phyloP scores from a whole-genome alignment of 306 rosid species.

The Erythrophleum fordii region DNA sequence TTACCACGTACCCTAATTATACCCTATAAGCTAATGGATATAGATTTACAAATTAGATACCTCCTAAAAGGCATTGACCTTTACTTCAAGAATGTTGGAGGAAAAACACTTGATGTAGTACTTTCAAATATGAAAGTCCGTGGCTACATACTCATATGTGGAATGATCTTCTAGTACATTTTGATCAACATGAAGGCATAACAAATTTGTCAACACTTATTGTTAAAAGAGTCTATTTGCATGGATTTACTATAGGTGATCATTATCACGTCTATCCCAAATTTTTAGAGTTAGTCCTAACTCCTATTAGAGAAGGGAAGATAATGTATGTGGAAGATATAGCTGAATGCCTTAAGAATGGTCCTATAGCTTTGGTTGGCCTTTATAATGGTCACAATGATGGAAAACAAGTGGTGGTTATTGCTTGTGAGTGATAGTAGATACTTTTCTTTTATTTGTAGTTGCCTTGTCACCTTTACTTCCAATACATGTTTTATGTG shows the following conservation, averaged over 20 bases:
- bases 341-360: conserved; percentile 46
- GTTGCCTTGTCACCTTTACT: too few species aligned
- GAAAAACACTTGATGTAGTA: conserved; percentile 46
- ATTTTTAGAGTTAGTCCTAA: conserved; percentile 40
- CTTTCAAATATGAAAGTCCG: conserved; percentile 37
- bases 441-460: too few species aligned
- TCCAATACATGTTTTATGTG: too few species aligned
- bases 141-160: conserved; percentile 39
- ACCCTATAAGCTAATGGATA: not conserved
- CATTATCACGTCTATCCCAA: conserved; percentile 40
- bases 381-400: conserved; percentile 41
- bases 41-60: not conserved
- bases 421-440: conserved; percentile 30
- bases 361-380: conserved; percentile 42
- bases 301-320: conserved; percentile 40
- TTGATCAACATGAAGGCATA: conserved; percentile 38
- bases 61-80: conserved; percentile 50
- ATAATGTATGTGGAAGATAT: conserved; percentile 41
- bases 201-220: conserved; percentile 40
- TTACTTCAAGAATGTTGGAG: not conserved
- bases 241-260: conserved; percentile 30
- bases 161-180: conserved; percentile 51
- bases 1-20: too few species aligned
- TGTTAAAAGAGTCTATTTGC: conserved; percentile 31
- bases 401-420: conserved; percentile 45